Base-by-base conservation (phyloP, 345 rosid genomes). In the Syzygium aromaticum region DNA sequence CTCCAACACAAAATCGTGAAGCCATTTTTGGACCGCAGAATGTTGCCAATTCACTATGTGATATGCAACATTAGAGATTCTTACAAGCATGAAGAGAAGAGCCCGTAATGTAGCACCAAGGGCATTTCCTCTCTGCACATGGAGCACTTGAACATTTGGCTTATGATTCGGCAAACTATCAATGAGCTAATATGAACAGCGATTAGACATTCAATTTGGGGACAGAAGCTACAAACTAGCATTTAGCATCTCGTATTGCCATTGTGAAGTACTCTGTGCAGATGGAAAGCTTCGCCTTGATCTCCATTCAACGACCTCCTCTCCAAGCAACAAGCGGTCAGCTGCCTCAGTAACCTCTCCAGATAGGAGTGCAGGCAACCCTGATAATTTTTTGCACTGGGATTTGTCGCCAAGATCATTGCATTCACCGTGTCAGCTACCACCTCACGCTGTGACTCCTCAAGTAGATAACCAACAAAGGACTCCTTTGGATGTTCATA, bases 371-470 rank as follows among this genome's bases (percentile, higher is more conserved):
- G 93, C 89, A 93, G 84, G 93, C 94, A 92, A 86, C 93, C 88
- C 61, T 88, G 91, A 82, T 84, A 78, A 90, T 92, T 92, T 86
- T 93, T 94, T 91, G 89, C 86, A 21, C 93, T 92, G n/a, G 97
- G 97, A 88, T 95, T 94, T 83, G 95, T 92, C 28, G 91, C 94
- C 90, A 98, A 89, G 84, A 98, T 92, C 93, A 94, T 94, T 14
- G 96, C 95, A 85, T 98, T 98, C 67, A 96, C 95, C 2, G 94
- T 90, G 90, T 98, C 99, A 2, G 99, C 99, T 84, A 98, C 98
- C 77, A 95, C 87, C 89, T 98, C 99, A n/a, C 95, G 93, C 85
- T 92, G 99, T 0, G 98, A 91, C 63, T 93, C 95, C 88, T 94
- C 92, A 16, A 98, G 94, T 84, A 96, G 97, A 88, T 93, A 93